Conservation (phyloP, 495 filamentous ascomycete species). For the Penicillium cinerascens region DNA sequence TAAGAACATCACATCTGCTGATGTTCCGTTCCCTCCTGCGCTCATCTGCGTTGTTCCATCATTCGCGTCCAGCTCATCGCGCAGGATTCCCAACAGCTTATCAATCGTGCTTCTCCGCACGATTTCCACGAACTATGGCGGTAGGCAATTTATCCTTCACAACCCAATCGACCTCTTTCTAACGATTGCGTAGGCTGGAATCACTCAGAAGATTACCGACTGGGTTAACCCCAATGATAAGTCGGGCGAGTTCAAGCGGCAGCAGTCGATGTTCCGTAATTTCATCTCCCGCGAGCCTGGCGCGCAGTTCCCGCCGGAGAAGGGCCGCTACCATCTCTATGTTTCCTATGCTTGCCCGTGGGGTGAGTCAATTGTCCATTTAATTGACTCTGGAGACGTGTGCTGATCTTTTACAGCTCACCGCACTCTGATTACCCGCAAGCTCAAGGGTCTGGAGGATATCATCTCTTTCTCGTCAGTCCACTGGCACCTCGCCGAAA, state of each 20-base stretch:
- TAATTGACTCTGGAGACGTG: background rate
- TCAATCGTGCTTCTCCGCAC: constrained; percentile 23
- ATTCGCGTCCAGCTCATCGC: constrained; percentile 16
- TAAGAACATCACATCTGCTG: constrained; percentile 12
- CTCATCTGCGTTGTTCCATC: constrained; percentile 18
- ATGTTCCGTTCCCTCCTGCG: constrained; percentile 32
- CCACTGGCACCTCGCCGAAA: constrained; percentile 63
- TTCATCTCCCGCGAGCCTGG: constrained; percentile 63
- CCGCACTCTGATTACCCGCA: constrained; percentile 62
- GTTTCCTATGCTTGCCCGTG: constrained; percentile 72
- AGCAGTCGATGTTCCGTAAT: constrained; percentile 65
- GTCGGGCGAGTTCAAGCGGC: constrained; percentile 86
- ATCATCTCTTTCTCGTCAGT: constrained; percentile 63
- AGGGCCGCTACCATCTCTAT: constrained; percentile 67
- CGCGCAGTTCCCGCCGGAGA: constrained; percentile 63
- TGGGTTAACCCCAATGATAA: constrained; percentile 75
- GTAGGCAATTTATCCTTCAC: constrained; percentile 20
- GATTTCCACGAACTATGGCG: constrained; percentile 36
- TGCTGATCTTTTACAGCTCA: constrained; percentile 45
- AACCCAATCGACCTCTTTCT: background rate
- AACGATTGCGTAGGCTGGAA: constrained; percentile 27
- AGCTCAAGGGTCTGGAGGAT: constrained; percentile 65
- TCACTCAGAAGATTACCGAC: constrained; percentile 60
- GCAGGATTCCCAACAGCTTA: constrained; percentile 16
- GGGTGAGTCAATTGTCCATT: constrained; percentile 40